Conservation (phyloP, 2,329 filamentous ascomycete genomes). For the Ceratocystiopsis brevicomis region DNA sequence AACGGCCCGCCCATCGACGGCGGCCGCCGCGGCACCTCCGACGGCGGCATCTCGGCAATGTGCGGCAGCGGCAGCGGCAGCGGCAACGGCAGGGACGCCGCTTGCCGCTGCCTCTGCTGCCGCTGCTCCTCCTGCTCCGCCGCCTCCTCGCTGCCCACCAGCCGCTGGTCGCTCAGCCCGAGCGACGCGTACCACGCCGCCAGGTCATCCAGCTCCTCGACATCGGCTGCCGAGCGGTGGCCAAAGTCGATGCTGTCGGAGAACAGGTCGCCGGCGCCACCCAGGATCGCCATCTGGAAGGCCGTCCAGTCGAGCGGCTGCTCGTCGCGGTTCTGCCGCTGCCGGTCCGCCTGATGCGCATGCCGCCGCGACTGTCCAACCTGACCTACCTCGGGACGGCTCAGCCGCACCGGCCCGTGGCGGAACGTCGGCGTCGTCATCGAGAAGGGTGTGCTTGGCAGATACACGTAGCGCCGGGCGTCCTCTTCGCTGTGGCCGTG, state of each 20-base stretch:
- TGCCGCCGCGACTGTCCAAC: not conserved
- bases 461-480: slow-evolving; percentile 22
- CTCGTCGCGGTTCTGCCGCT: slow-evolving; percentile 13
- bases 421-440: slow-evolving; percentile 28
- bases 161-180: slow-evolving; percentile 25
- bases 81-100: not conserved
- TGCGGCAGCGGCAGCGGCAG: not conserved
- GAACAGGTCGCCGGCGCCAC: slow-evolving; percentile 33
- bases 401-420: slow-evolving; percentile 36
- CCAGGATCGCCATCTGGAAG: slow-evolving; percentile 45
- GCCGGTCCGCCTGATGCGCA: slow-evolving; percentile 12
- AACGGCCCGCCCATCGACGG: too few species aligned
- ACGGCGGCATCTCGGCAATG: not conserved
- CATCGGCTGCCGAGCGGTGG: slow-evolving; percentile 16
- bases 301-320: slow-evolving; percentile 43
- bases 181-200: slow-evolving; percentile 32
- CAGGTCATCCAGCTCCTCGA: slow-evolving; percentile 30
- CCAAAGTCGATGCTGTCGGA: slow-evolving; percentile 24
- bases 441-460: slow-evolving; percentile 29
- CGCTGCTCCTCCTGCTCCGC: not conserved
- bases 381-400: slow-evolving; percentile 19
- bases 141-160: slow-evolving; percentile 14
- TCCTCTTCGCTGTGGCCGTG: not conserved
- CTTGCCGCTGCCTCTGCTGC: not conserved
- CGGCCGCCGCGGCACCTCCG: too few species aligned